Evolutionary conservation across 2,329 filamentous ascomycete species (phyloP).

Genomic region (Fusarium sp.): DNA sequence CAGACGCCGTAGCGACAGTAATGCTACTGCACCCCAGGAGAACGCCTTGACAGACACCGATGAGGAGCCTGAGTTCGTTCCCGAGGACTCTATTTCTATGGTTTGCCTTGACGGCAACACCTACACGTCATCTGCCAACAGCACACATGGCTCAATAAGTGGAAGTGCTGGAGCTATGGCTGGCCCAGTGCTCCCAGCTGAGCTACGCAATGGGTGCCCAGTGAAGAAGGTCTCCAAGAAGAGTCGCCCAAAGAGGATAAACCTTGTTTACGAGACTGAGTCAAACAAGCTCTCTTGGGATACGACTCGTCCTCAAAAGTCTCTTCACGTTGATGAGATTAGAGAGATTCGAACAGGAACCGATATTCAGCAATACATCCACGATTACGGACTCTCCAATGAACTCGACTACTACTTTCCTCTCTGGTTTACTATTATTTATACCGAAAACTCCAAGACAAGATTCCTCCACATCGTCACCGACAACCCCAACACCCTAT

Average conservation of each 20-base stretch:
- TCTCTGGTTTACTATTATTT: constrained; percentile 91
- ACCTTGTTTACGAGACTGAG: constrained; percentile 79
- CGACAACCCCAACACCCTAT: constrained; percentile 75
- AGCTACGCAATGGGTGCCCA: constrained; percentile 80
- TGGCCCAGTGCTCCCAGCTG: constrained; percentile 79
- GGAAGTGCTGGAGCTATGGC: constrained; percentile 59
- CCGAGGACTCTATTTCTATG: constrained; percentile 50
- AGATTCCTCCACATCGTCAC: constrained; percentile 92
- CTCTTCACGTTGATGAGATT: constrained; percentile 94
- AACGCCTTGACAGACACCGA: constrained; percentile 62
- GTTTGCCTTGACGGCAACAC: constrained; percentile 56
- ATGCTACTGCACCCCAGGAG: constrained; percentile 72
- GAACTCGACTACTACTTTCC: constrained; percentile 61
- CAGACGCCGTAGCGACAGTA: constrained; percentile 89
- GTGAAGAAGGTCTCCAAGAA: constrained; percentile 90
- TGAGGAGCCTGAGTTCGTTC: constrained; percentile 58
- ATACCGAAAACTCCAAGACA: constrained; percentile 82
- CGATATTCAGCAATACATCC: constrained; percentile 88
- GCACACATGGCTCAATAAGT: constrained; percentile 60
- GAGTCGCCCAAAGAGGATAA: constrained; percentile 73
- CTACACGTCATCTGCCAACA: constrained; percentile 61
- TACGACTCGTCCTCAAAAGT: constrained; percentile 79
- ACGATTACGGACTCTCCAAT: constrained; percentile 79
- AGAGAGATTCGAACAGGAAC: constrained; percentile 86
- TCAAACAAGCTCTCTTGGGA: constrained; percentile 92